Base-by-base conservation (phyloP, 2,329 filamentous ascomycete genomes). In the Penicillium nordicum region DNA sequence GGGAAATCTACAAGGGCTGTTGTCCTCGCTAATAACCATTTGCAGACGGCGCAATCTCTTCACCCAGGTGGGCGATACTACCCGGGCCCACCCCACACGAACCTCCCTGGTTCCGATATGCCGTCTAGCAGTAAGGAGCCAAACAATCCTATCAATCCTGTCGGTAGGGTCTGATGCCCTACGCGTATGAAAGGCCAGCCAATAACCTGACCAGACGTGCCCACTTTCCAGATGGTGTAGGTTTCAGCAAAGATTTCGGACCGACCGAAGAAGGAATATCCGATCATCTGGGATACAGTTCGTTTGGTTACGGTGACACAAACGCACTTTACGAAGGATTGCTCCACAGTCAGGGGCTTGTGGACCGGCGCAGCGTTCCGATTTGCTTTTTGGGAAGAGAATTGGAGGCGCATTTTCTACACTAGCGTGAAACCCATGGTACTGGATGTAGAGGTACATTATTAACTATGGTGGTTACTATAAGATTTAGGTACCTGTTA, bases 31-130 rank as follows among this genome's bases (percentile, higher is more conserved):
- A 71, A 76, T 69, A 29, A 53, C 9, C 18, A 34, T 56, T 54
- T 60, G 29, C 61, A 77, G 75, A 70, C 68, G 52, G 50, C 64
- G 50, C 76, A 79, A 61, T 71, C 77, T 53, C 67, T 80, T 55
- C 78, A 80, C 62, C 78, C 78, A 18, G 78, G 78, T 54, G 78
- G 78, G 16, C 71, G 63, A 55, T 73, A 73, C 57, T 80, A 80
- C 57, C 78, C 78, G 5, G 64, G 65, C 43, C 66, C 62, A 53
- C 59, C 57, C 21, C 57, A 46, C 42, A 56, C 59, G 9, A 11
- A 44, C 21, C 47, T 54, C 25, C 16, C 44, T 41, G 54, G 62
- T 38, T 50, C 55, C 44, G 36, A 53, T 32, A 50, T 55, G 27
- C 30, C 50, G 23, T 53, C 57, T 43, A 63, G 46, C 29, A 67